These are phyloP conservation scores for Chenopodium quinoa DNA, from an alignment of 148 eudicot genomes.

Conservation along the genomic window DNA sequence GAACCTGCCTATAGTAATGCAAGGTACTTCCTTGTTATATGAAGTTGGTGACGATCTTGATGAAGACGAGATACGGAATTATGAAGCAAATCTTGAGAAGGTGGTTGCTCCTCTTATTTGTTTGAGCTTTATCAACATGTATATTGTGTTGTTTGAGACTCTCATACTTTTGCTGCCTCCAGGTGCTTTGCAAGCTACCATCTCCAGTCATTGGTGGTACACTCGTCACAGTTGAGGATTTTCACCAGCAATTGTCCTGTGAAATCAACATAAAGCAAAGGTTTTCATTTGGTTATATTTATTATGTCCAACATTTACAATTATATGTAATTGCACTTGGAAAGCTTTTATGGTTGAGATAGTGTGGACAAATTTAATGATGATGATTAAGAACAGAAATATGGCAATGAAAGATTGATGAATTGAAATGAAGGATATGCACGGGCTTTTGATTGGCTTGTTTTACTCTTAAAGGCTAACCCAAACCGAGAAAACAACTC, in stretches of 20 bases:
- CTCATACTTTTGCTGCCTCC: conserved; percentile 6
- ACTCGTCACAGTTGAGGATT: conserved; percentile 75
- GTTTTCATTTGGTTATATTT: conserved; percentile 33
- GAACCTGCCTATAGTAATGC: conserved; percentile 77
- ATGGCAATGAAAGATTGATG: too few species aligned
- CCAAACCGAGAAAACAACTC: too few species aligned
- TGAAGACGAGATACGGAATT: conserved; percentile 65
- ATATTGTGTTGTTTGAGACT: not conserved
- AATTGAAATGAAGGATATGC: too few species aligned
- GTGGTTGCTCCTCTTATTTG: conserved; percentile 31
- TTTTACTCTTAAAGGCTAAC: too few species aligned
- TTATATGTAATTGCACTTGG: not conserved
- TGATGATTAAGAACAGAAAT: too few species aligned
- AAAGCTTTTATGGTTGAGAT: too few species aligned
- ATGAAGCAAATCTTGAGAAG: conserved; percentile 92
- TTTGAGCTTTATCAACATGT: not conserved
- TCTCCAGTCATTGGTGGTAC: conserved; percentile 78
- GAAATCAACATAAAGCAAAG: conserved; percentile 84
- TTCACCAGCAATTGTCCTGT: conserved; percentile 75
- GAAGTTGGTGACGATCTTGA: conserved; percentile 99
- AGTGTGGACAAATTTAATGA: too few species aligned
- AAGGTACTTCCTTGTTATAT: conserved; percentile 70
- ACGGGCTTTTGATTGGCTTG: too few species aligned
- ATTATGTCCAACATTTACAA: not conserved
- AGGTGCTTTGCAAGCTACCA: conserved; percentile 89